Conservation (phyloP, 768 basidiomycete species). For the Suillus lakei region DNA sequence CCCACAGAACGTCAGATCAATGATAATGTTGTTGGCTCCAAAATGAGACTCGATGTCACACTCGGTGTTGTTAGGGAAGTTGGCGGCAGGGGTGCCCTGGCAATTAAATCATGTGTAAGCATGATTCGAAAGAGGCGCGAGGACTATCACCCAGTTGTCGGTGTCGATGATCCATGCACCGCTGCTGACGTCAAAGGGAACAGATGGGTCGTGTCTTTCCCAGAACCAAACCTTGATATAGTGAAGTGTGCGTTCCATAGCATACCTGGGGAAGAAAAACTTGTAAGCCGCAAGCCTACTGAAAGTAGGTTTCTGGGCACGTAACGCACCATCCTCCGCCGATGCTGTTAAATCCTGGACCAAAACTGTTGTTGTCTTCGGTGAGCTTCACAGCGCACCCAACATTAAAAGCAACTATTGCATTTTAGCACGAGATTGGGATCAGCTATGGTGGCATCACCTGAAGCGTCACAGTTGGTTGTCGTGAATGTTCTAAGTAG, state of each 20-base stretch:
- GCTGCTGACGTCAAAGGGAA: constrained; percentile 29
- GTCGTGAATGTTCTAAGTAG: neutral
- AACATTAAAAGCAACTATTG: constrained; percentile 14
- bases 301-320: neutral
- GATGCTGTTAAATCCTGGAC: constrained; percentile 32
- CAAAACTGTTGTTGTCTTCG: constrained; percentile 21
- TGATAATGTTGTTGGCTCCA: constrained; percentile 38
- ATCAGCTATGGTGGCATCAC: neutral
- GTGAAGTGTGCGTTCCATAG: constrained; percentile 37
- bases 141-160: constrained; percentile 34
- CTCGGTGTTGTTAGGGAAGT: constrained; percentile 37
- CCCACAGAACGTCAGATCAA: constrained; percentile 67
- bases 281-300: constrained; percentile 6
- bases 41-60: constrained; percentile 45
- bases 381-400: constrained; percentile 27
- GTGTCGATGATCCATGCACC: constrained; percentile 28
- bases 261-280: constrained; percentile 42
- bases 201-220: constrained; percentile 33
- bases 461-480: constrained; percentile 17
- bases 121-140: neutral
- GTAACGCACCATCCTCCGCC: constrained; percentile 44
- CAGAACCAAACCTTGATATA: constrained; percentile 51
- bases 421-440: neutral
- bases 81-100: constrained; percentile 38
- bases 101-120: neutral